phyloP scores from a whole-genome alignment of 1,139 yeast species.

The Petasospora rhodanensis region DNA sequence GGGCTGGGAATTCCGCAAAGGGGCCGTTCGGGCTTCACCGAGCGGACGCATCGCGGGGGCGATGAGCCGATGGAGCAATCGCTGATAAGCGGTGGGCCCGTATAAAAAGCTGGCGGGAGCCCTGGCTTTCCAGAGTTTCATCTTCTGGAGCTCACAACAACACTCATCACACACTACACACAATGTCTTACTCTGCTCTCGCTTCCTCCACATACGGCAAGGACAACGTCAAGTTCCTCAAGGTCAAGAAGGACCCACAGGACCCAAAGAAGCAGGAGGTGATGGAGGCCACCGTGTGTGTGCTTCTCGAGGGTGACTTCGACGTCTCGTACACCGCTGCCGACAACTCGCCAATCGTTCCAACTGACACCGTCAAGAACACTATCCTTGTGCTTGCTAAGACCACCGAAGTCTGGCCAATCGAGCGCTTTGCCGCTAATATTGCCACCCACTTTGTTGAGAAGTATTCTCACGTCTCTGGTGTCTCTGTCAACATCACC shows the following conservation, averaged over 20 bases:
- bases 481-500: conserved; percentile 58
- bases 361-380: conserved; percentile 92
- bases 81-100: too few species aligned
- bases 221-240: conserved; percentile 84
- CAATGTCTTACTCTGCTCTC: conserved; percentile 29
- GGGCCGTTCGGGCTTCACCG: conserved; percentile 14
- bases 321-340: conserved; percentile 81
- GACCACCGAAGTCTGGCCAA: conserved; percentile 79
- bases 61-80: too few species aligned
- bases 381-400: conserved; percentile 81
- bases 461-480: conserved; percentile 73
- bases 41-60: conserved; percentile 5
- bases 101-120: too few species aligned
- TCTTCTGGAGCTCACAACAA: not conserved
- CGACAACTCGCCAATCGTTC: conserved; percentile 83
- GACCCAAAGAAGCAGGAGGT: conserved; percentile 74
- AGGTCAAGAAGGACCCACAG: conserved; percentile 70
- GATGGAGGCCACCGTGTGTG: conserved; percentile 77
- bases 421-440: conserved; percentile 84
- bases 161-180: not conserved
- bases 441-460: conserved; percentile 74
- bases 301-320: conserved; percentile 70
- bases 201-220: conserved; percentile 72
- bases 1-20: too few species aligned
- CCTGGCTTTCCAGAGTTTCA: too few species aligned